Evolutionary conservation across 1,139 yeast genomes (phyloP), one percentile per base, ranked within the genome.

Genomic region (Suhomyces wounanorum): DNA sequence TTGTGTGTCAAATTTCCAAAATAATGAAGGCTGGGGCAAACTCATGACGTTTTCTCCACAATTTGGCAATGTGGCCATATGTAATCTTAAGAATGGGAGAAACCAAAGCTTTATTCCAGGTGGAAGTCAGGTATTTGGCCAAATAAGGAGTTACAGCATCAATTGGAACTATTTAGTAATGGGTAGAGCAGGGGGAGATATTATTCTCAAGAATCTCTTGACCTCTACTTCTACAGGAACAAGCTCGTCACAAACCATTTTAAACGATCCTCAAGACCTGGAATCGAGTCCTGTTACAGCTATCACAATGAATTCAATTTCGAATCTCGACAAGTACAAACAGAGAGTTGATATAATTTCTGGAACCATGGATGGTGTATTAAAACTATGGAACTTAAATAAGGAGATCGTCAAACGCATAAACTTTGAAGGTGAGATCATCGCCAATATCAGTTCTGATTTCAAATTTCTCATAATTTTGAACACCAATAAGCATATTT

Each of bases 81-180:
- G 80, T 48, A 68, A 70, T 43, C 63, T 78, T 45, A 64, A 65
- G 41, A 72, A 66, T 59, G 84, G 84, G 0, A 67, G 65, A 49
- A 70, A 64, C 53, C 79, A 73, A 50, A 67, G 75, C 36, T 74
- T 64, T 49, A 68, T 75, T 4, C 80, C 79, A 0, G 78, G 77
- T 1, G 77, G 76, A 1, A 61, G 56, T 47, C 59, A 55, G 35
- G 51, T 58, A n/a, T 59, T 62, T 45, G 57, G 64, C 2, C 59
- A 59, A n/a, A 56, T 66, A 8, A 43, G 54, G 18, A 59, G 69
- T 37, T 65, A 57, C 56, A 64, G 62, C 23, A 52, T 72, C 13
- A 72, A 67, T 55, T 73, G 75, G 76, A 68, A 63, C 50, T 69
- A 71, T 55, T 55, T 72, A 28, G 62, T 71, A 3, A 61, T 68